Evolutionary conservation across 495 filamentous ascomycete species (phyloP).

Genomic region (Aspergillus olivimuriae): DNA sequence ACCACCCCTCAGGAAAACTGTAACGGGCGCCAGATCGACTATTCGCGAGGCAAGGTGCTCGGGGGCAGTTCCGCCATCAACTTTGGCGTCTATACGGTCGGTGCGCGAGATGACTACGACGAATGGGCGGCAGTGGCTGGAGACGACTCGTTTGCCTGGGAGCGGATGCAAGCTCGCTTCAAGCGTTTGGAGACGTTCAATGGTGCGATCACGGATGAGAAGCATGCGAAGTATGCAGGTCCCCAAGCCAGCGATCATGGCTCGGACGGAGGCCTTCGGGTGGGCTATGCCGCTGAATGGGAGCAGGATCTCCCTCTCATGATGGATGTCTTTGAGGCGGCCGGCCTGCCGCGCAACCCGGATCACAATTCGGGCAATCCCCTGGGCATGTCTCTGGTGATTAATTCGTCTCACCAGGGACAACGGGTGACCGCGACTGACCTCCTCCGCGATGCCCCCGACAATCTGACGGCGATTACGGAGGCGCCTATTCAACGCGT

Average conservation of each 20-base stretch:
- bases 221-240: conserved; percentile 31
- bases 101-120: conserved; percentile 55
- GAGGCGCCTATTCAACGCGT: conserved; percentile 43
- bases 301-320: conserved; percentile 42
- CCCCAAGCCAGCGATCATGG: conserved; percentile 41
- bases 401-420: conserved; percentile 43
- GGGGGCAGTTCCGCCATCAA: conserved; percentile 60
- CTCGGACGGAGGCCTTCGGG: conserved; percentile 34
- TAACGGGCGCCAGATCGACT: conserved; percentile 45
- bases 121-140: conserved; percentile 39
- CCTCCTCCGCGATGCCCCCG: conserved; percentile 33
- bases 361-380: conserved; percentile 59
- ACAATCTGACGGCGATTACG: conserved; percentile 48
- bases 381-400: conserved; percentile 45
- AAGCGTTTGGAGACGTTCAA: conserved; percentile 51
- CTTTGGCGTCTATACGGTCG: conserved; percentile 52
- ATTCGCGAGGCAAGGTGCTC: conserved; percentile 52
- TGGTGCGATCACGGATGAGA: conserved; percentile 23
- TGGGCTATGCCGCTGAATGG: conserved; percentile 42
- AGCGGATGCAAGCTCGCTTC: conserved; percentile 38
- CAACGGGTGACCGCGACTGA: conserved; percentile 46
- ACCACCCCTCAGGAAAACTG: conserved; percentile 49
- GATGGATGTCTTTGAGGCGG: conserved; percentile 37
- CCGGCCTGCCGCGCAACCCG: conserved; percentile 41
- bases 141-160: conserved; percentile 46